phyloP scores from a whole-genome alignment of 345 rosid genomes.

The Melastoma malabathricum region DNA sequence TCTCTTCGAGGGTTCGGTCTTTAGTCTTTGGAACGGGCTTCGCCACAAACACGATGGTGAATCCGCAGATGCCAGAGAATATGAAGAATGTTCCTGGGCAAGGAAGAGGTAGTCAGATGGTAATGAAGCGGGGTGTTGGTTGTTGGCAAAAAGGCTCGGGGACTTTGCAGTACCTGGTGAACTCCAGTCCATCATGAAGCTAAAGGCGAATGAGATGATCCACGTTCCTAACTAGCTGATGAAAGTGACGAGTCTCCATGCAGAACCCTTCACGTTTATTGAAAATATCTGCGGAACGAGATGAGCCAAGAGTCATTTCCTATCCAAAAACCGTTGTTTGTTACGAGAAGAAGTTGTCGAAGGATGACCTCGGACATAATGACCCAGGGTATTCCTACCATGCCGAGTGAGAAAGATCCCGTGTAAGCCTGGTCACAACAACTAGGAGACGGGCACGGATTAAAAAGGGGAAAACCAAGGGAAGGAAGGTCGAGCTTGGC shows the following conservation, averaged over 20 bases:
- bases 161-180: slow-evolving; percentile 18
- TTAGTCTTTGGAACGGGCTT: slow-evolving; percentile 71
- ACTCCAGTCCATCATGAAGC: slow-evolving; percentile 43
- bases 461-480: too few species aligned
- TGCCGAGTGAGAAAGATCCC: slow-evolving; percentile 45
- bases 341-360: not conserved
- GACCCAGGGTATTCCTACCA: slow-evolving; percentile 72
- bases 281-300: slow-evolving; percentile 53
- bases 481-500: not conserved
- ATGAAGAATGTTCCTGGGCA: slow-evolving; percentile 54
- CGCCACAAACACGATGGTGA: slow-evolving; percentile 49
- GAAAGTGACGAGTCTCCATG: slow-evolving; percentile 71
- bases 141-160: not conserved
- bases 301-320: not conserved
- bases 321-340: not conserved
- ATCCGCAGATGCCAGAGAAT: slow-evolving; percentile 40
- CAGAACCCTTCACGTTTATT: slow-evolving; percentile 66
- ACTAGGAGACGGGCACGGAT: not conserved
- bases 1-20: slow-evolving; percentile 62
- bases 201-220: slow-evolving; percentile 58
- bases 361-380: slow-evolving; percentile 64
- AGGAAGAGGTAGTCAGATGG: not conserved
- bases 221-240: slow-evolving; percentile 75
- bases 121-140: not conserved
- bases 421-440: slow-evolving; percentile 19